phyloP scores from a whole-genome alignment of 129 eudicot species.

The Cynara cardunculus region DNA sequence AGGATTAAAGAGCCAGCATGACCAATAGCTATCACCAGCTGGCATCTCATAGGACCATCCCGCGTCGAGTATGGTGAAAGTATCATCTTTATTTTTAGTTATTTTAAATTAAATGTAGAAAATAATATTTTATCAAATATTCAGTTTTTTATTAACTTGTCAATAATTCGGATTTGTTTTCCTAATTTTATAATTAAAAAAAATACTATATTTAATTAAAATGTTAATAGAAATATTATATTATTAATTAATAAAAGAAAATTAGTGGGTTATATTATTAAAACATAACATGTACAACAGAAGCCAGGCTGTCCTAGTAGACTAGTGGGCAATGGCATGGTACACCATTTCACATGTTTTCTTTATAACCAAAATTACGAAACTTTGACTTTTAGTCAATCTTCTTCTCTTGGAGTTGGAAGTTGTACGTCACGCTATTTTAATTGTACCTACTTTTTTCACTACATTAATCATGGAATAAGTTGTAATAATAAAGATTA shows the following conservation, averaged over 20 bases:
- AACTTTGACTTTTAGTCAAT: background rate
- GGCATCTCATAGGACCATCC: background rate
- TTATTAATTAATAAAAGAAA: background rate
- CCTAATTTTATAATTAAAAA: too few species aligned
- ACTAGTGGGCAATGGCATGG: background rate
- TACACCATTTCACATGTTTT: background rate
- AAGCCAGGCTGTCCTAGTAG: background rate
- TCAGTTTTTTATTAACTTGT: too few species aligned
- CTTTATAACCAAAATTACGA: background rate
- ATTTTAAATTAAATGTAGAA: background rate
- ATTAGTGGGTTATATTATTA: background rate
- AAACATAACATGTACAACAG: background rate
- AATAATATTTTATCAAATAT: background rate
- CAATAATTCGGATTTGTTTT: too few species aligned
- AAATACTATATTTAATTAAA: too few species aligned
- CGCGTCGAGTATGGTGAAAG: background rate
- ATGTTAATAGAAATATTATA: too few species aligned
- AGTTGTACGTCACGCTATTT: background rate
- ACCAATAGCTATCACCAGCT: background rate
- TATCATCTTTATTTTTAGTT: background rate
- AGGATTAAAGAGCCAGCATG: background rate
- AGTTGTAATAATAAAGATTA: background rate
- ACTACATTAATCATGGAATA: background rate
- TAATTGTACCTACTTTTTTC: background rate
- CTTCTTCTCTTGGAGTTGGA: background rate